A percentile compares a stretch with the other conserved stretches of the same genome.
Conservation (phyloP, 768 basidiomycete genomes). For the Auriscalpium microsporum region DNA sequence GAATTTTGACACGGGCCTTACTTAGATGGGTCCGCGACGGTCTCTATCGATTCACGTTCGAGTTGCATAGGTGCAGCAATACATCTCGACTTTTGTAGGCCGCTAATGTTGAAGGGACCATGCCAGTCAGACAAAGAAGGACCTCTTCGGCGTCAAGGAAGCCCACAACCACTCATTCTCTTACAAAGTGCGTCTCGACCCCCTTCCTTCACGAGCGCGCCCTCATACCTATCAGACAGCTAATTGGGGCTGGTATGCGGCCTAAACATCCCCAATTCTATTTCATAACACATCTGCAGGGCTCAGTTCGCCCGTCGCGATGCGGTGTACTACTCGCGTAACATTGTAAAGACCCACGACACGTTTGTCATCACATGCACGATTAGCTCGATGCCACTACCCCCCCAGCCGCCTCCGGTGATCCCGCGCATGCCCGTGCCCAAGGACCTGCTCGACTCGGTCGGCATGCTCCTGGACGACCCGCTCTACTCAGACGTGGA, state of each 20-base stretch:
- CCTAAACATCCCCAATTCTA: not conserved
- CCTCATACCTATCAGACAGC: constrained; percentile 42
- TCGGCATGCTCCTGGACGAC: constrained; percentile 73
- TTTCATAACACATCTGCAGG: constrained; percentile 28
- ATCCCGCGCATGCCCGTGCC: constrained; percentile 51
- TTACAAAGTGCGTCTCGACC: constrained; percentile 39
- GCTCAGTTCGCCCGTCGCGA: constrained; percentile 77
- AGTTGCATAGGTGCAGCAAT: constrained; percentile 53
- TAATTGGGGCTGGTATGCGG: constrained; percentile 76
- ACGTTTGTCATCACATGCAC: constrained; percentile 71
- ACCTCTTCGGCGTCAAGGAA: constrained; percentile 60
- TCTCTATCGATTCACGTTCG: constrained; percentile 79
- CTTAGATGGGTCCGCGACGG: constrained; percentile 78
- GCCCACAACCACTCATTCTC: constrained; percentile 79
- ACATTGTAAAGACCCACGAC: constrained; percentile 46
- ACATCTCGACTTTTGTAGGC: too few species aligned
- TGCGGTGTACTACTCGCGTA: constrained; percentile 51
- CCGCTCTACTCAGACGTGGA: constrained; percentile 80
- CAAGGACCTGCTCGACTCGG: constrained; percentile 53
- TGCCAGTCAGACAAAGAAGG: constrained; percentile 36
- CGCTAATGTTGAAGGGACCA: not conserved
- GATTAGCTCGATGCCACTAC: constrained; percentile 58
- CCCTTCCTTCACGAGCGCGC: not conserved
- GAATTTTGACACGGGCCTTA: too few species aligned
- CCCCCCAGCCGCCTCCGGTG: constrained; percentile 37